Evolutionary conservation across 2,329 filamentous ascomycete species (phyloP), one percentile per base, ranked within the genome.

Genomic region (Colletotrichum sublineola): DNA sequence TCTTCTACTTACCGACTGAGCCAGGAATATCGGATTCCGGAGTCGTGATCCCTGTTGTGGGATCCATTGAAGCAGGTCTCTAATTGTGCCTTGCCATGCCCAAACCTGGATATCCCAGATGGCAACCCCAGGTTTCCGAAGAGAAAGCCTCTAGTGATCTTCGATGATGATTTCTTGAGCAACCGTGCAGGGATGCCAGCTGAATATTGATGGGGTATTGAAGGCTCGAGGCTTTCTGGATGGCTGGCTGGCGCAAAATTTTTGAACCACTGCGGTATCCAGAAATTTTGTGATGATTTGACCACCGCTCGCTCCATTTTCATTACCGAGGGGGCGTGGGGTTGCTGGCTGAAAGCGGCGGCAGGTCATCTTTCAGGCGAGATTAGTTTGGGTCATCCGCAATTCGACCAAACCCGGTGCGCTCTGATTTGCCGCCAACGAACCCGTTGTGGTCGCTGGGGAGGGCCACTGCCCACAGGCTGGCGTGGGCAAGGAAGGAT

Each of bases 311-410:
- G 52, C 62, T 65, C 71, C 29, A 73, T 71, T 67, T 65, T 73
- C 29, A 73, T 71, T 71, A 73, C 61, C 67, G 69, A 72, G 64
- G 61, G 46, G 57, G 57, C 61, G 70, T 73, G 71, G 71, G 71
- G 71, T 71, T 48, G 60, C 53, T 40, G 46, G 46, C 61, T 70
- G 61, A 67, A 72, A 71, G 61, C 67, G 61, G 71, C 61, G 61
- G 61, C 52, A 57, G 52, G 69, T 73, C 63, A 44, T 71, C 61
- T 62, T 56, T 40, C 71, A 73, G 62, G 67, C 71, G 71, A 73
- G 44, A 73, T 73, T 71, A 71, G 38, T 63, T 64, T 71, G 67
- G 67, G 71, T 53, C 67, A 67, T 71, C 71, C 67, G 61, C 71
- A 71, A 73, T 73, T 73, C 67, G 42, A 71, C 60, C 31, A 48